phyloP scores from a whole-genome alignment of 1,284 basidiomycete genomes.

The Sutorius eximius region DNA sequence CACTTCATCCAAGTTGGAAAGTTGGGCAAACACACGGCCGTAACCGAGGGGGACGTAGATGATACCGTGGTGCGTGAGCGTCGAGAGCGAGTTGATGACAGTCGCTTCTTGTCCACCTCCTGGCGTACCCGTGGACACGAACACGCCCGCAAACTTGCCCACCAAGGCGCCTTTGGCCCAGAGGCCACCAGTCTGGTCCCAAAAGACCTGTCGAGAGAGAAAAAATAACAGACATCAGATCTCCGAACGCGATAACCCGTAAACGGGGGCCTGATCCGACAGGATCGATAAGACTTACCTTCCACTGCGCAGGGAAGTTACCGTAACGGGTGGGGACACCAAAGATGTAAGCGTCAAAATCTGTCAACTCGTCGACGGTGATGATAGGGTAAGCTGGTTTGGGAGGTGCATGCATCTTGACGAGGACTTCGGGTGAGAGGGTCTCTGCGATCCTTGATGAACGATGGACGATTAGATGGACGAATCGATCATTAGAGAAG shows the following conservation, averaged over 20 bases:
- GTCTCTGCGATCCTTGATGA: constrained; percentile 50
- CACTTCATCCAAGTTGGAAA: constrained; percentile 41
- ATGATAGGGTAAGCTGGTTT: constrained; percentile 49
- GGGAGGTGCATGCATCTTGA: constrained; percentile 52
- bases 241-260: too few species aligned
- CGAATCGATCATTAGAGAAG: neutral
- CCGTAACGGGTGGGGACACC: constrained; percentile 53
- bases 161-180: constrained; percentile 51
- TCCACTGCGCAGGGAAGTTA: constrained; percentile 36
- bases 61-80: constrained; percentile 56
- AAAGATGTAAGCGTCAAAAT: constrained; percentile 39
- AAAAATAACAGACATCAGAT: neutral
- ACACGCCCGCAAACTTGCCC: constrained; percentile 54
- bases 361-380: constrained; percentile 42
- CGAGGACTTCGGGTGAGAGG: constrained; percentile 50
- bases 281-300: constrained; percentile 20
- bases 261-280: neutral
- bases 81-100: constrained; percentile 48
- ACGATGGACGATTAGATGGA: neutral
- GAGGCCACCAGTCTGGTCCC: constrained; percentile 51
- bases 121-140: constrained; percentile 42
- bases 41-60: constrained; percentile 55
- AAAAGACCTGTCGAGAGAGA: constrained; percentile 36
- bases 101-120: constrained; percentile 50
- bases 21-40: constrained; percentile 36